Percentiles rank a stretch among this genome's conserved stretches.
These are phyloP conservation scores for Neurospora sp. DNA, from an alignment of 495 filamentous ascomycete genomes.

Conservation along the genomic window DNA sequence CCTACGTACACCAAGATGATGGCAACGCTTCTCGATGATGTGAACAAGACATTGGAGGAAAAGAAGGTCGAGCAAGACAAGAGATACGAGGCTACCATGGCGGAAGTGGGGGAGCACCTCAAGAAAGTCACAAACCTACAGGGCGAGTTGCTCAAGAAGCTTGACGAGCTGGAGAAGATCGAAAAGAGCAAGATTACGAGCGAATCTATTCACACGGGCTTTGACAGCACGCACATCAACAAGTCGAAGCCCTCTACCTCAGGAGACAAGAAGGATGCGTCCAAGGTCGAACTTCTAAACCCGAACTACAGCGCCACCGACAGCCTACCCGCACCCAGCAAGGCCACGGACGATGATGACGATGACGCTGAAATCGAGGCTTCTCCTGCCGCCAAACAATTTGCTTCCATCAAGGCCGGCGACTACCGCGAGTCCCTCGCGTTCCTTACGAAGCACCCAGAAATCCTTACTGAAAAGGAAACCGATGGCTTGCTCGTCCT, in stretches of 20 bases:
- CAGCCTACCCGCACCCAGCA: slow-evolving; percentile 3
- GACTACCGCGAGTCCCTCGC: slow-evolving; percentile 63
- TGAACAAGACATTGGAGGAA: slow-evolving; percentile 79
- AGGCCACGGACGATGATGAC: slow-evolving; percentile 40
- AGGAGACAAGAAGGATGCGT: slow-evolving; percentile 32
- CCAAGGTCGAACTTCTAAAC: slow-evolving; percentile 73
- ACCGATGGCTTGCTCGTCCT: slow-evolving; percentile 84
- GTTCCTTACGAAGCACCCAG: slow-evolving; percentile 66
- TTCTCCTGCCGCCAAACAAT: slow-evolving; percentile 63
- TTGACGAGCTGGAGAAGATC: slow-evolving; percentile 77
- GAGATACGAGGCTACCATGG: slow-evolving; percentile 60
- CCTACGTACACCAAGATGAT: slow-evolving; percentile 95
- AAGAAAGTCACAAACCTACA: slow-evolving; percentile 70
- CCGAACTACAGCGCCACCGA: slow-evolving; percentile 37
- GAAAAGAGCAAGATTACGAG: slow-evolving; percentile 89
- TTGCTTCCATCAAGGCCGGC: slow-evolving; percentile 65
- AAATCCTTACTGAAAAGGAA: slow-evolving; percentile 75
- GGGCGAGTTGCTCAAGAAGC: slow-evolving; percentile 56
- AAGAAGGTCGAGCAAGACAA: slow-evolving; percentile 44
- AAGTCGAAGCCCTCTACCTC: slow-evolving; percentile 41
- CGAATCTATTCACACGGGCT: slow-evolving; percentile 84
- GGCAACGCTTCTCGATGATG: slow-evolving; percentile 80
- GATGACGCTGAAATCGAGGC: slow-evolving; percentile 67
- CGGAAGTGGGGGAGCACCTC: slow-evolving; percentile 65
- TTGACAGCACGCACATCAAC: slow-evolving; percentile 68